These are phyloP conservation scores for Globisporangium nunn DNA, from an alignment of 352 stramenopile species.

Conservation along the genomic window DNA sequence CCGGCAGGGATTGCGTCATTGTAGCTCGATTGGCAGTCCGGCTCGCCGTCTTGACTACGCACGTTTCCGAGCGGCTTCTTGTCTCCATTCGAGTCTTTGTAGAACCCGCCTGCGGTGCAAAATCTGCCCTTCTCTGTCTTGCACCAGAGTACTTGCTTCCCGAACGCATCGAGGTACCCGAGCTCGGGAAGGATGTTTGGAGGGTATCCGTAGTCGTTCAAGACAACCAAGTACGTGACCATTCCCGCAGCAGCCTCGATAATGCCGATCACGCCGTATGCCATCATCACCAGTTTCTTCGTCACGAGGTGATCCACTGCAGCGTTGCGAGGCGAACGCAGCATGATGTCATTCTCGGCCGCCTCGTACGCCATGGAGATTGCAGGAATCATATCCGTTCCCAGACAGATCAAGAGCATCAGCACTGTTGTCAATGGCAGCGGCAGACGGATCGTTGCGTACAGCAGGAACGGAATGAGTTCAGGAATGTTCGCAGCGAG, in stretches of 20 bases:
- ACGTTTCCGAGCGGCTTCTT: slow-evolving; percentile 25
- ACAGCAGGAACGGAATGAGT: slow-evolving; percentile 79
- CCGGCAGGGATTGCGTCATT: slow-evolving; percentile 37
- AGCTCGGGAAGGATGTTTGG: slow-evolving; percentile 48
- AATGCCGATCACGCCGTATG: slow-evolving; percentile 85
- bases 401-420: slow-evolving; percentile 90
- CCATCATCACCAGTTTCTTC: slow-evolving; percentile 81
- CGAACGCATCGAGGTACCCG: slow-evolving; percentile 62
- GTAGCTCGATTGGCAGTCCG: slow-evolving; percentile 38
- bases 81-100: slow-evolving; percentile 5
- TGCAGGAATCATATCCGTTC: slow-evolving; percentile 89
- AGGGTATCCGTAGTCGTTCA: slow-evolving; percentile 87
- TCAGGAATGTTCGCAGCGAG: slow-evolving; percentile 90
- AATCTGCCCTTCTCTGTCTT: slow-evolving; percentile 63
- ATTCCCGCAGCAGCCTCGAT: slow-evolving; percentile 84
- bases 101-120: slow-evolving; percentile 24
- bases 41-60: slow-evolving; percentile 19
- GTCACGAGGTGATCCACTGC: slow-evolving; percentile 85
- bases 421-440: slow-evolving; percentile 86
- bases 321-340: slow-evolving; percentile 65
- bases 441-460: slow-evolving; percentile 81
- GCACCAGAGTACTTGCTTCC: slow-evolving; percentile 70
- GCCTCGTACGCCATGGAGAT: slow-evolving; percentile 91
- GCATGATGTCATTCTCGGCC: slow-evolving; percentile 86
- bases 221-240: slow-evolving; percentile 81